Evolutionary conservation across 495 filamentous ascomycete genomes (phyloP).

Genomic region (Tuber borchii): DNA sequence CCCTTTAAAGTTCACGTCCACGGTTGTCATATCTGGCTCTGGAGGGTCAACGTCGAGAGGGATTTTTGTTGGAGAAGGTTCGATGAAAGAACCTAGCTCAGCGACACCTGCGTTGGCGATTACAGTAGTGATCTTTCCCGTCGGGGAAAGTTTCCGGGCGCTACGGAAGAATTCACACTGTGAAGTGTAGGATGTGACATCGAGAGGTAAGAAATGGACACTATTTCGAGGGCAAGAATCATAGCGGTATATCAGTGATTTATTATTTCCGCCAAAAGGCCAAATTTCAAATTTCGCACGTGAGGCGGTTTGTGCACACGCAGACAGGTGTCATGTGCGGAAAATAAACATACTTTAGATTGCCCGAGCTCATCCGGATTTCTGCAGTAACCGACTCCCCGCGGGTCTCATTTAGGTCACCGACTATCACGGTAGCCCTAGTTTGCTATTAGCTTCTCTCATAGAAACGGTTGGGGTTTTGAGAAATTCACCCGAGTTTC

Average conservation of each 20-base stretch:
- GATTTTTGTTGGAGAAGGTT: constrained; percentile 36
- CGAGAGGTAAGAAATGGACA: constrained; percentile 52
- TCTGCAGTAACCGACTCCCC: constrained; percentile 43
- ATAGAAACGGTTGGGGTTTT: not conserved
- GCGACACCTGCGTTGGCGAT: constrained; percentile 65
- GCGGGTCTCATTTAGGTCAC: constrained; percentile 45
- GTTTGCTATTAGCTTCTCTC: constrained; percentile 10
- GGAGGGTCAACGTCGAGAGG: constrained; percentile 44
- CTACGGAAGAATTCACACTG: constrained; percentile 57
- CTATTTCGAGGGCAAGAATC: constrained; percentile 12
- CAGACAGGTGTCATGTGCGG: not conserved
- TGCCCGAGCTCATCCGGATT: constrained; percentile 37
- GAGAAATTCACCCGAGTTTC: constrained; percentile 24
- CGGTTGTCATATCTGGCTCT: constrained; percentile 50
- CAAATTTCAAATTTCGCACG: not conserved
- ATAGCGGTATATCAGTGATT: not conserved
- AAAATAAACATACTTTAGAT: constrained; percentile 26
- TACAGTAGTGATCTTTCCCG: constrained; percentile 55
- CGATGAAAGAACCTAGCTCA: constrained; percentile 46
- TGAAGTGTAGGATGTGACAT: constrained; percentile 55
- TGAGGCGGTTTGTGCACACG: not conserved
- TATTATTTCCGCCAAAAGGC: not conserved
- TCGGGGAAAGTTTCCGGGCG: constrained; percentile 51
- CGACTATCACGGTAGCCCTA: constrained; percentile 49
- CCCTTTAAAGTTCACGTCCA: constrained; percentile 58